phyloP scores from a whole-genome alignment of 495 filamentous ascomycete genomes.

The Penicillium pulvis region DNA sequence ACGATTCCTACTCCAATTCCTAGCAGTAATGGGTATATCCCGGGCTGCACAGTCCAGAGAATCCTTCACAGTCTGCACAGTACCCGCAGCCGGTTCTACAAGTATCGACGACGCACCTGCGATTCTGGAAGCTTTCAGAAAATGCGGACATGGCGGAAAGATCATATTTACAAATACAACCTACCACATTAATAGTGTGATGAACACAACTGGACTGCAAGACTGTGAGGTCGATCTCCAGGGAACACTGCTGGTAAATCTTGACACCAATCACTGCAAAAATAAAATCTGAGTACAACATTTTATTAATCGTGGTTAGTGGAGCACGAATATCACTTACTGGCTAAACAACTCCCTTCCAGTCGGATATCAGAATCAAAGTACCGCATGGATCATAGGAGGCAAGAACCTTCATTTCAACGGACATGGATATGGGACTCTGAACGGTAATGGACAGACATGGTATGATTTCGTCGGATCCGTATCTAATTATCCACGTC shows the following conservation, averaged over 20 bases:
- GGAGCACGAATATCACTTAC: constrained; percentile 48
- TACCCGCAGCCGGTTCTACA: constrained; percentile 2
- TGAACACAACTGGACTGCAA: constrained; percentile 45
- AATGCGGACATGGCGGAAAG: constrained; percentile 39
- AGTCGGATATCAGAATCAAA: constrained; percentile 53
- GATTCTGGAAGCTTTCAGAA: constrained; percentile 41
- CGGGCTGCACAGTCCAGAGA: too few species aligned
- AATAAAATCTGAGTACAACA: background rate
- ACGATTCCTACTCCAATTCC: too few species aligned
- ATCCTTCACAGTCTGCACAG: background rate
- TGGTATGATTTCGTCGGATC: constrained; percentile 33
- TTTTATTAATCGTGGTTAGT: constrained; percentile 20
- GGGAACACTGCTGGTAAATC: constrained; percentile 31
- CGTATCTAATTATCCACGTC: background rate
- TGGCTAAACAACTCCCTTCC: constrained; percentile 47
- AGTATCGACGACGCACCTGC: constrained; percentile 40
- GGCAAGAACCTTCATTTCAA: constrained; percentile 44
- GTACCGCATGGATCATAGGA: constrained; percentile 48
- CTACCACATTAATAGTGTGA: constrained; percentile 42
- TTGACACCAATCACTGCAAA: background rate
- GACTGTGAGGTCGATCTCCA: constrained; percentile 45
- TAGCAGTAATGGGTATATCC: too few species aligned
- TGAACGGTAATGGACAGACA: constrained; percentile 47
- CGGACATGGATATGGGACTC: constrained; percentile 40
- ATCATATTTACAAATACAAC: constrained; percentile 41